Percentiles rank a stretch among this genome's conserved stretches.
These are phyloP conservation scores for Teunomyces pallodes DNA, from an alignment of 805 yeast species.

Conservation along the genomic window DNA sequence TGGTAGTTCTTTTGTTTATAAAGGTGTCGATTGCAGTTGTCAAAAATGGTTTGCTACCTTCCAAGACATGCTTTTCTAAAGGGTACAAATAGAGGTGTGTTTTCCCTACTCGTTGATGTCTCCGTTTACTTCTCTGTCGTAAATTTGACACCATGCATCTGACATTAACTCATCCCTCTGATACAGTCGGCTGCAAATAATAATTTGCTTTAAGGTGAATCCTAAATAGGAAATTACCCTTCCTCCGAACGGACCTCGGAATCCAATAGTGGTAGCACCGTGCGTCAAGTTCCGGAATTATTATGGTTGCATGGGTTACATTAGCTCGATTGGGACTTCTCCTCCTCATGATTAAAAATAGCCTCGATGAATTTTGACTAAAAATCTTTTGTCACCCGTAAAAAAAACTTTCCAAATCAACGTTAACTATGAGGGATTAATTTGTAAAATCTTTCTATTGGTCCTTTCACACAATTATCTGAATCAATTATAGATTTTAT, in stretches of 20 bases:
- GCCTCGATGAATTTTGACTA: neutral
- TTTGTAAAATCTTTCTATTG: neutral
- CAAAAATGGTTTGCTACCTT: too few species aligned
- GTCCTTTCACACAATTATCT: neutral
- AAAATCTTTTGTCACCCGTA: neutral
- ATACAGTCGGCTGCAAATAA: neutral
- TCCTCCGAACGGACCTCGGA: too few species aligned
- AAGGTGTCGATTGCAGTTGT: too few species aligned
- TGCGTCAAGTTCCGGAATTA: too few species aligned
- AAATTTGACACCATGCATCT: neutral
- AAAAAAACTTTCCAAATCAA: neutral
- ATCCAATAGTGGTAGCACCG: too few species aligned
- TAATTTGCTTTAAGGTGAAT: too few species aligned
- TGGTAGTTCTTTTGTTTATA: neutral
- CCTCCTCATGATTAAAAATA: neutral
- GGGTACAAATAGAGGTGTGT: too few species aligned
- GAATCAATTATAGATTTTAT: neutral
- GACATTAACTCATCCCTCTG: neutral
- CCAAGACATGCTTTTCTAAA: too few species aligned
- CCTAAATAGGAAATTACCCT: too few species aligned
- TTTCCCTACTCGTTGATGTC: neutral
- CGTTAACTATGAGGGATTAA: slow-evolving; percentile 4
- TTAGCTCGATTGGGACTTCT: neutral
- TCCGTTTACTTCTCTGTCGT: neutral
- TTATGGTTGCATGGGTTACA: neutral